Percentiles rank a stretch among this genome's conserved stretches.
phyloP scores from a whole-genome alignment of 1,284 basidiomycete genomes.

The Xanthoconium separans region DNA sequence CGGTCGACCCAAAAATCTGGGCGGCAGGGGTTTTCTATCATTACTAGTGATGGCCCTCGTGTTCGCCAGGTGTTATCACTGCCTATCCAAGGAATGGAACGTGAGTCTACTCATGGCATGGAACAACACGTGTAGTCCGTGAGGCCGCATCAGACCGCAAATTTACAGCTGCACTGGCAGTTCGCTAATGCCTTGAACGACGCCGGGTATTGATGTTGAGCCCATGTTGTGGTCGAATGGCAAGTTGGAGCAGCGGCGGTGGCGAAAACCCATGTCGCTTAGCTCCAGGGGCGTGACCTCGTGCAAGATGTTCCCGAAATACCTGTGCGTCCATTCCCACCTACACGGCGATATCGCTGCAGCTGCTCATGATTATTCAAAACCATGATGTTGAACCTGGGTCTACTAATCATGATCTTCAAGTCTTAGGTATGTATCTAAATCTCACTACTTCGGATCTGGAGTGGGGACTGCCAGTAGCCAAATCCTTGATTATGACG shows the following conservation, averaged over 20 bases:
- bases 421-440: no score
- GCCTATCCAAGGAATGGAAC: slow-evolving; percentile 24
- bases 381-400: no score
- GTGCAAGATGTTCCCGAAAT: background rate
- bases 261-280: no score
- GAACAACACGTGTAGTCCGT: slow-evolving; percentile 25
- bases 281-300: background rate
- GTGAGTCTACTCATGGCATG: background rate
- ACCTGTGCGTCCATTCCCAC: background rate
- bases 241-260: no score
- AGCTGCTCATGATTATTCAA: no score
- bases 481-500: no score
- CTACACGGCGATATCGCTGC: no score
- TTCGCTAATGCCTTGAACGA: background rate
- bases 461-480: no score
- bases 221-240: no score
- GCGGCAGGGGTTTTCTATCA: slow-evolving; percentile 30
- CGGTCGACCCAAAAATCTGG: slow-evolving; percentile 6
- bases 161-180: background rate
- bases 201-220: background rate
- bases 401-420: no score
- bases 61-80: slow-evolving; percentile 35
- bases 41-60: slow-evolving; percentile 19
- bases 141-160: background rate
- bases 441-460: no score